Evolutionary conservation across 176 grass and related monocot species (phyloP), one percentile per base, ranked within the genome.

Genomic region (Microstegium vimineum): DNA sequence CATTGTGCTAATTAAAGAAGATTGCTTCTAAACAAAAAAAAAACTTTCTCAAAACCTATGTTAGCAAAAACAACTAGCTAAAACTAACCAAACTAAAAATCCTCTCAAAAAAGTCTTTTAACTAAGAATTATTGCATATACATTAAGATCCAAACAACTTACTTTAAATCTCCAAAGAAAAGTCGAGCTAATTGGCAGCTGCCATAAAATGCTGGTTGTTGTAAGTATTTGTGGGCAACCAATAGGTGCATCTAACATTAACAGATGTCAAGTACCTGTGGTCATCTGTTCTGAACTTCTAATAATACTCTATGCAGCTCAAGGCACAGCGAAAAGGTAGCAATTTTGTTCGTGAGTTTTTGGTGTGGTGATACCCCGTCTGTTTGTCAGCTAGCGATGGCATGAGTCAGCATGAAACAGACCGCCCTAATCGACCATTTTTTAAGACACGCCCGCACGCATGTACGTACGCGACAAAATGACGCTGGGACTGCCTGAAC

Each of bases 351-450:
- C 20, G 34, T 6, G 3, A 37, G 72, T 43, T 3, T 28, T 57
- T 72, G 71, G 12, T 69, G 74, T n/a, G 52, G 42, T 8, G 62
- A 57, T 66, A 35, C 57, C 61, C 32, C 36, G 46, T 81, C 52
- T 81, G n/a, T 65, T 76, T 81, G 82, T 71, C 57, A 71, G 7
- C 27, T 85, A 81, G 56, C 71, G 34, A n/a, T 8, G 15, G 13
- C 32, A n/a, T 79, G 82, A 76, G 35, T 89, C 73, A 85, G 3
- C 56, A 26, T 59, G 83, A 82, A 42, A 57, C 52, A 26, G 63
- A 81, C 78, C 75, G 70, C 36, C 77, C 51, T 46, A 4, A 63
- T 41, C 7, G n/a, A 8, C 4, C 23, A 6, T 43, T 30, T 73
- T 12, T 22, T 46, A 84, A 60, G 38, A 42, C 57, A 72, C 52